Base-by-base conservation (phyloP, 805 yeast genomes). In the Tetrapisispora pingtungensis region DNA sequence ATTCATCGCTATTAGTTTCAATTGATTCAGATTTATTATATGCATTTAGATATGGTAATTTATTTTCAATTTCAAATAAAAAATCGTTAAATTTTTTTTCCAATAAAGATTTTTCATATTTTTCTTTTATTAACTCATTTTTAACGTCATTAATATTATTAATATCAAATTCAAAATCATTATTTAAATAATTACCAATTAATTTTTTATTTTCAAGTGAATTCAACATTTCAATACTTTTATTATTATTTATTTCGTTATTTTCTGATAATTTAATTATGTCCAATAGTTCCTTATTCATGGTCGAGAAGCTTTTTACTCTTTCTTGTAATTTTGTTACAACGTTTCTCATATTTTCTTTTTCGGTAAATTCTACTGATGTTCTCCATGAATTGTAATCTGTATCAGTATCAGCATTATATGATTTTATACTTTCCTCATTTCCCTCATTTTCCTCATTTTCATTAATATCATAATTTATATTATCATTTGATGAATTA, bases 351-450 rank as follows among this genome's bases (percentile, higher is more conserved):
- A 39, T 22, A 32, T 39, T 39, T 39, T 22, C 20, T 20, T 31
- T 31, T 32, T 39, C 35, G 7, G 30, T 19, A 20, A 12, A 31
- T 31, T 31, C 35, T 6, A 30, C 20, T 20, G 41, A 30, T 4
- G 40, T 37, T 37, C 40, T 37, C 40, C 40, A 37, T 17, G 40
- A 37, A 27, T 37, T 37, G 13, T 37, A 37, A 18, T 37, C 33
- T 17, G 12, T 37, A 37, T 37, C 33, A 10, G 13, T 13, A 3
- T 26, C 33, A 27, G 27, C 32, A n/a, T 37, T 20, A 18, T 37
- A 37, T 28, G 3, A 8, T 3, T 24, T 22, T 22, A 3, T 6
- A 18, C 7, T 4, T 17, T 19, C 15, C 2, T 27, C 27, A 26
- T 27, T 7, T 15, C 13, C n/a, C 26, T 26, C 17, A 37, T 38